phyloP scores from a whole-genome alignment of 2,329 filamentous ascomycete species.

The Pseudogymnoascus sp. region DNA sequence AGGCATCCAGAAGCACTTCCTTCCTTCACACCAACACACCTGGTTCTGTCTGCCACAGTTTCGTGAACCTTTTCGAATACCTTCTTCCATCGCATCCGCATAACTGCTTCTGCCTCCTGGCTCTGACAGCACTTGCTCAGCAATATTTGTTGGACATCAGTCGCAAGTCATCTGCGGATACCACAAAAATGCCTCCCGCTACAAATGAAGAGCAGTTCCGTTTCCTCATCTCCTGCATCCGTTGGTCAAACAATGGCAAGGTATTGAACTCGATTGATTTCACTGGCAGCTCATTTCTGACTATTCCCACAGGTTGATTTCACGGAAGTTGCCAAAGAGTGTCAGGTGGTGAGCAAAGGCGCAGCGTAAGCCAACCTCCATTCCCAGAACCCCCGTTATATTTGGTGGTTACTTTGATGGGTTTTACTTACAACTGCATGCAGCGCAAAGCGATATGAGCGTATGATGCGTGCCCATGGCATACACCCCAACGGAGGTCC shows the following conservation, averaged over 20 bases:
- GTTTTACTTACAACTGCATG: conserved; percentile 8
- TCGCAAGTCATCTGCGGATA: not conserved
- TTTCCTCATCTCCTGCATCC: conserved; percentile 60
- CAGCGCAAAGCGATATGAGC: conserved; percentile 61
- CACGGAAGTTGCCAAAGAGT: conserved; percentile 53
- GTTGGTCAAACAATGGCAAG: conserved; percentile 50
- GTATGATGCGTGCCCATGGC: conserved; percentile 52
- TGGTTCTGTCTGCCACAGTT: not conserved
- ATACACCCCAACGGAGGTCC: conserved; percentile 30
- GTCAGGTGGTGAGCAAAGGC: conserved; percentile 54
- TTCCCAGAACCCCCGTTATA: not conserved
- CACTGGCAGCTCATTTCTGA: not conserved
- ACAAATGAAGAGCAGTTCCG: conserved; percentile 51
- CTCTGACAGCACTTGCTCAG: not conserved
- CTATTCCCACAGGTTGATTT: conserved; percentile 50
- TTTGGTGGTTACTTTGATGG: not conserved
- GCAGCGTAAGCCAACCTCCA: conserved; percentile 52
- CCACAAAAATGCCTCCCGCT: conserved; percentile 39
- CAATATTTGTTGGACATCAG: not conserved
- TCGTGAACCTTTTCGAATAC: not conserved
- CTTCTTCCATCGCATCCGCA: not conserved
- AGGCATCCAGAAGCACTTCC: not conserved
- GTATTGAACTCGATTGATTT: conserved; percentile 33
- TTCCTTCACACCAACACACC: not conserved
- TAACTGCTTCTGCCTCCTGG: not conserved